Conservation (phyloP, 2,329 filamentous ascomycete genomes). For the Aspergillus sp. region DNA sequence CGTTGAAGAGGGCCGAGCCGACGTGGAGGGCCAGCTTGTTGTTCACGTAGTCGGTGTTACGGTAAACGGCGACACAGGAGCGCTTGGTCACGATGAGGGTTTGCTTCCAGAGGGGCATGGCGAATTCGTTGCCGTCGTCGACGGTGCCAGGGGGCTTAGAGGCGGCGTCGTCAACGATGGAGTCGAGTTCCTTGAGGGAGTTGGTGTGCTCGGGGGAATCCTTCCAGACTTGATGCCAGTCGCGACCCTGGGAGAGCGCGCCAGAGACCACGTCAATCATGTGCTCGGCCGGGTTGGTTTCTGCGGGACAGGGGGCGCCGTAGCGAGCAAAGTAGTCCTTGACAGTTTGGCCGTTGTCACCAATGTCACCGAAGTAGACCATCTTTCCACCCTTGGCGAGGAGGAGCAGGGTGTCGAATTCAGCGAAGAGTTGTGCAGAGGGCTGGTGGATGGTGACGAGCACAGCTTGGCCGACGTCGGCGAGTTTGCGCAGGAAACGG, state of each 20-base stretch:
- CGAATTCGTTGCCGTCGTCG: constrained; percentile 60
- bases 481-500: constrained; percentile 66
- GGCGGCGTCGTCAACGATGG: constrained; percentile 55
- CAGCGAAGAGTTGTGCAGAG: constrained; percentile 65
- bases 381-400: constrained; percentile 68
- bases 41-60: constrained; percentile 67
- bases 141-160: constrained; percentile 47
- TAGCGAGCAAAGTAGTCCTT: constrained; percentile 67
- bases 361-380: constrained; percentile 70
- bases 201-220: constrained; percentile 61
- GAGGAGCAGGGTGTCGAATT: constrained; percentile 70
- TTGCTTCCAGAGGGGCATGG: constrained; percentile 64
- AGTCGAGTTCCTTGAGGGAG: constrained; percentile 64
- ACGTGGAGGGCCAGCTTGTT: constrained; percentile 64
- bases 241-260: constrained; percentile 52
- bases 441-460: constrained; percentile 73
- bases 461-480: constrained; percentile 66
- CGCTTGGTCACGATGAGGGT: constrained; percentile 66
- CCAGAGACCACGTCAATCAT: constrained; percentile 55
- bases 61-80: constrained; percentile 65
- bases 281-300: constrained; percentile 63
- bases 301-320: constrained; percentile 64
- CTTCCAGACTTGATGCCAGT: constrained; percentile 74
- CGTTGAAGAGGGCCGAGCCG: constrained; percentile 51
- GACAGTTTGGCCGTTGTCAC: constrained; percentile 64